These are phyloP conservation scores for Phragmites australis DNA, from an alignment of 176 grass and related monocot genomes.

Conservation along the genomic window DNA sequence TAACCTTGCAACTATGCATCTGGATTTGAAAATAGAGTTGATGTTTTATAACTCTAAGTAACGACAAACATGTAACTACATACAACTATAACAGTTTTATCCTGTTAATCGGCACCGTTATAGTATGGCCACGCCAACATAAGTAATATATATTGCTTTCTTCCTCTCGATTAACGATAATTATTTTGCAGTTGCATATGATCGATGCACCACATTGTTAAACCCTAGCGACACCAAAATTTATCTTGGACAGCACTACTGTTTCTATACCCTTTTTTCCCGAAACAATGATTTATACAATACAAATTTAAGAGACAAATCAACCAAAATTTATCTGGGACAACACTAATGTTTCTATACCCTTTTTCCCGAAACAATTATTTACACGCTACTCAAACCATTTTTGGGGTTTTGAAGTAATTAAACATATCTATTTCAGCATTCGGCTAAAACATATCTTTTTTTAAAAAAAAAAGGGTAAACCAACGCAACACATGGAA, in stretches of 20 bases:
- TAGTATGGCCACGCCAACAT: neutral
- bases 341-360: too few species aligned
- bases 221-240: neutral
- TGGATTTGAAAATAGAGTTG: neutral
- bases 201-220: neutral
- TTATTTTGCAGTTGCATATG: neutral
- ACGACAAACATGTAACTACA: neutral
- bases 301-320: neutral
- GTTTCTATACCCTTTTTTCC: too few species aligned
- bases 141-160: neutral
- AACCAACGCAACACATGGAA: too few species aligned
- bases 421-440: too few species aligned
- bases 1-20: too few species aligned
- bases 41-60: neutral
- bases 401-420: neutral
- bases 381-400: too few species aligned
- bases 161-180: neutral
- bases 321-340: too few species aligned
- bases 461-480: too few species aligned
- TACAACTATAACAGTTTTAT: neutral
- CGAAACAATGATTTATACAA: too few species aligned
- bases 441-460: too few species aligned
- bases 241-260: too few species aligned
- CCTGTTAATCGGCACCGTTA: neutral
- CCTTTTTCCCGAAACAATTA: too few species aligned